Base-by-base conservation (phyloP, 306 rosid species). In the Hippophae gyantsensis region DNA sequence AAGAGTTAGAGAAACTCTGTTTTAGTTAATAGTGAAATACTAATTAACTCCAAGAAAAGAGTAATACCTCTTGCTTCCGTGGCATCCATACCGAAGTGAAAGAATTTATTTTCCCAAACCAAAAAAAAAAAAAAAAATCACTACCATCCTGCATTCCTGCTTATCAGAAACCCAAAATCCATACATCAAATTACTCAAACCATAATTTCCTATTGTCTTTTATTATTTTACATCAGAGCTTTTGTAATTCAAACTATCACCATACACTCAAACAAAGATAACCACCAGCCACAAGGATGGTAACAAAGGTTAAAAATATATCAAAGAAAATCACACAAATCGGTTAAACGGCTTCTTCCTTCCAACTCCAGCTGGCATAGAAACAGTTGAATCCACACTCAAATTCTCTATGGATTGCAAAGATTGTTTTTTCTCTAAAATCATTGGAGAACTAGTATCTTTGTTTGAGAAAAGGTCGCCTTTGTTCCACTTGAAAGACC, bases 321-420 rank as follows among this genome's bases (percentile, higher is more conserved):
- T 45, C 62, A 62, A 50, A 75, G 38, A 32, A 32, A 77, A 82
- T 93, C 99, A 93, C 97, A 84, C 99, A 80, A 88, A 88, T 93
- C 99, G 72, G 76, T 84, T 86, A 86, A 93, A 93, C 48, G 99
- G 99, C 84, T 74, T 88, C 74, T 95, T 18, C 23, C 23, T 84
- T 65, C 89, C 95, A 54, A 84, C 80, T 32, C 84, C 86, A 6
- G 76, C 84, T 1, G 99, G 99, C 84, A 93, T 65, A 23, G 97
- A 93, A 45, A 76, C 76, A 0, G 94, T 75, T 42, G 99, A 93
- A 77, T 88, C 95, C 80, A 93, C 87, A 67, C 95, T 87, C 83
- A 74, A 43, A 58, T 86, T 73, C 43, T 81, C 87, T 64, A 82
- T 2, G 43, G 89, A 78, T 52, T 81, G 92, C 73, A 81, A 62